A percentile compares a stretch with the other conserved stretches of the same genome.
phyloP scores from a whole-genome alignment of 2,329 filamentous ascomycete species.

The Hypoxylon sp. region DNA sequence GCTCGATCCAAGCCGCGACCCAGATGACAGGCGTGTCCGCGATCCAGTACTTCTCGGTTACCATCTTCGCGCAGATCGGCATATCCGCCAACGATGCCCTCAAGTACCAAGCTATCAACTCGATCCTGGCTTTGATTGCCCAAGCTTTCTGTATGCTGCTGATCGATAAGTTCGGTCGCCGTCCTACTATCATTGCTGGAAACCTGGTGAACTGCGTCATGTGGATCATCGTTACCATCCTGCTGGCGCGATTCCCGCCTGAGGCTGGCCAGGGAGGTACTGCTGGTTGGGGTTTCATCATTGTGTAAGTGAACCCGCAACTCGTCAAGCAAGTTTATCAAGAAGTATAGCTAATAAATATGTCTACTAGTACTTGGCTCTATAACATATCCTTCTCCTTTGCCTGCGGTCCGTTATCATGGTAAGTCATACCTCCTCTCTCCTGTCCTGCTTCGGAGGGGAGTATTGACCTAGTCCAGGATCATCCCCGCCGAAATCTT shows the following conservation, averaged over 20 bases:
- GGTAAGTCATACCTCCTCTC: constrained; percentile 32
- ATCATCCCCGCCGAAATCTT: constrained; percentile 77
- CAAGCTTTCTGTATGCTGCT: constrained; percentile 73
- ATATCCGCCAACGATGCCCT: constrained; percentile 71
- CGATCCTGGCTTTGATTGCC: constrained; percentile 72
- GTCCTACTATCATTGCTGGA: constrained; percentile 75
- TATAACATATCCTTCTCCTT: constrained; percentile 82
- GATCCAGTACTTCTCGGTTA: constrained; percentile 78
- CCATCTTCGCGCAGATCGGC: constrained; percentile 74
- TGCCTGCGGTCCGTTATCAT: constrained; percentile 72
- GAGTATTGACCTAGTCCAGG: constrained; percentile 52
- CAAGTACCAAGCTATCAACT: constrained; percentile 79
- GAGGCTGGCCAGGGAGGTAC: constrained; percentile 57
- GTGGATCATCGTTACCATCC: constrained; percentile 72
- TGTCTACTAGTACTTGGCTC: constrained; percentile 69
- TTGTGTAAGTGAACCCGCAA: constrained; percentile 50
- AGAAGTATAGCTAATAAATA: constrained; percentile 3
- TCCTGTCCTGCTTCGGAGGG: no score
- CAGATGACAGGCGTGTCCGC: constrained; percentile 81
- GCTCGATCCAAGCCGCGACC: constrained; percentile 72
- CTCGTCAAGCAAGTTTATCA: not conserved
- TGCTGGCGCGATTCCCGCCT: constrained; percentile 67
- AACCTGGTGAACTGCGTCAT: constrained; percentile 76
- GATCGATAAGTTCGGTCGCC: constrained; percentile 75
- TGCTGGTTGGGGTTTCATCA: constrained; percentile 78